A percentile compares a stretch with the other conserved stretches of the same genome.
Conservation (phyloP, 345 rosid genomes). For the Melastoma malabathricum region DNA sequence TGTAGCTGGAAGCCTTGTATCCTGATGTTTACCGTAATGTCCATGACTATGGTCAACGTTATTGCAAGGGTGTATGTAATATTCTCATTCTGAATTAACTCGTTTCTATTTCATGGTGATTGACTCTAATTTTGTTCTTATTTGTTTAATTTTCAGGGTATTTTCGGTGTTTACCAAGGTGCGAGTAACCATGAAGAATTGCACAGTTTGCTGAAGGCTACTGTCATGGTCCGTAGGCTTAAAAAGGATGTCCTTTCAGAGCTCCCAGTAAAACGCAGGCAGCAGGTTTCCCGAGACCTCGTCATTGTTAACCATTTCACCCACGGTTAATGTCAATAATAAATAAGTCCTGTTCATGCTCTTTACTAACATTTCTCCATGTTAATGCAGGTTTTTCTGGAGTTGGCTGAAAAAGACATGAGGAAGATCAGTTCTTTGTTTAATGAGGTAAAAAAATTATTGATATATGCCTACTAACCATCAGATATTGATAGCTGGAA, state of each 20-base stretch:
- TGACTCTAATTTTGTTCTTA: background rate
- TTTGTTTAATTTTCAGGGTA: conserved; percentile 32
- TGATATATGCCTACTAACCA: background rate
- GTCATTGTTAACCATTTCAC: no score
- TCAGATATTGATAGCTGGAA: no score
- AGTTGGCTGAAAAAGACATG: conserved; percentile 69
- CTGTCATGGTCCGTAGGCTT: conserved; percentile 88
- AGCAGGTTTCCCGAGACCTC: conserved; percentile 39
- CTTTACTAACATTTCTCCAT: background rate
- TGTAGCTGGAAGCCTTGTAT: conserved; percentile 84
- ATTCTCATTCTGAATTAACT: conserved; percentile 2
- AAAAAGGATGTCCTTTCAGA: conserved; percentile 83
- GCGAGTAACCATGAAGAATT: conserved; percentile 95
- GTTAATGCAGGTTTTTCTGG: conserved; percentile 63
- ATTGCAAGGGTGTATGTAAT: conserved; percentile 78
- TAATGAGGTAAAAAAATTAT: conserved; percentile 45
- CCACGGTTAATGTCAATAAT: no score
- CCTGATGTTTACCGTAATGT: conserved; percentile 75
- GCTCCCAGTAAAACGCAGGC: conserved; percentile 88
- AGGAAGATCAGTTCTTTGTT: conserved; percentile 66
- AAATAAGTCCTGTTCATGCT: background rate
- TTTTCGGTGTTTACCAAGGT: conserved; percentile 83
- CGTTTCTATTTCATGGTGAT: background rate
- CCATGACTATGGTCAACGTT: conserved; percentile 77
- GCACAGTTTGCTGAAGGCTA: conserved; percentile 94